A percentile compares a stretch with the other conserved stretches of the same genome.
Evolutionary conservation across 208 protist genomes (phyloP).

Genomic region (Wallacemonas rigidus): DNA sequence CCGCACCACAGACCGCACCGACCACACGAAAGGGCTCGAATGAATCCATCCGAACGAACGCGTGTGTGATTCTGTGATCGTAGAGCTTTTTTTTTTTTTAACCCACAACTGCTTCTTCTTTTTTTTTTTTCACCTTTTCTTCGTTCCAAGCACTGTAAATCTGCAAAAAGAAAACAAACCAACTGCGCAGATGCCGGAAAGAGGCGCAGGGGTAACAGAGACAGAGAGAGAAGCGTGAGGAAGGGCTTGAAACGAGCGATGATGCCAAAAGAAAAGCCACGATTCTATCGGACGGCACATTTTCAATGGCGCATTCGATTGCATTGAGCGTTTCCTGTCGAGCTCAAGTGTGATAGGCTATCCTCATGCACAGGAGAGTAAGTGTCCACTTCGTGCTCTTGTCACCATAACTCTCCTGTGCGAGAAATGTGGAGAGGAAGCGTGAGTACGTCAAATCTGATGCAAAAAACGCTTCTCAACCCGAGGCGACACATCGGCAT

Average conservation of each 20-base stretch:
- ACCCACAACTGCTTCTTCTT: background rate
- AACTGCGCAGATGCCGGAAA: background rate
- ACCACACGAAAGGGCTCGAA: slow-evolving; percentile 87
- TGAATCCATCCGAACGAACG: slow-evolving; percentile 46
- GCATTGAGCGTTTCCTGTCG: too few relatives aligned
- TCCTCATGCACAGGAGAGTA: too few relatives aligned
- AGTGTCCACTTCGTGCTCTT: too few relatives aligned
- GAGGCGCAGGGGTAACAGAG: slow-evolving; percentile 10
- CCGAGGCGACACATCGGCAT: too few relatives aligned
- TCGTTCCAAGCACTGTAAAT: background rate
- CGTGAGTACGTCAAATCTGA: too few relatives aligned
- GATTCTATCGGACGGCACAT: too few relatives aligned
- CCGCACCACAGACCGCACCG: slow-evolving; percentile 70
- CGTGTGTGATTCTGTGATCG: background rate
- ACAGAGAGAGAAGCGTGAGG: background rate
- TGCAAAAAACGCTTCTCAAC: too few relatives aligned
- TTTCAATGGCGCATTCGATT: too few relatives aligned
- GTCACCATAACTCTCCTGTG: too few relatives aligned
- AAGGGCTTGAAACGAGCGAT: background rate
- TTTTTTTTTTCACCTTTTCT: slow-evolving; percentile 4
- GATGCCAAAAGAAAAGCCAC: too few relatives aligned
- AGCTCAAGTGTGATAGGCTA: too few relatives aligned
- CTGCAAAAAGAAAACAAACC: background rate
- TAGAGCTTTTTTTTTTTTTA: slow-evolving; percentile 18
- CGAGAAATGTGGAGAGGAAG: too few relatives aligned